phyloP scores from a whole-genome alignment of 2,329 filamentous ascomycete species.

The Pyricularia pennisetigena region DNA sequence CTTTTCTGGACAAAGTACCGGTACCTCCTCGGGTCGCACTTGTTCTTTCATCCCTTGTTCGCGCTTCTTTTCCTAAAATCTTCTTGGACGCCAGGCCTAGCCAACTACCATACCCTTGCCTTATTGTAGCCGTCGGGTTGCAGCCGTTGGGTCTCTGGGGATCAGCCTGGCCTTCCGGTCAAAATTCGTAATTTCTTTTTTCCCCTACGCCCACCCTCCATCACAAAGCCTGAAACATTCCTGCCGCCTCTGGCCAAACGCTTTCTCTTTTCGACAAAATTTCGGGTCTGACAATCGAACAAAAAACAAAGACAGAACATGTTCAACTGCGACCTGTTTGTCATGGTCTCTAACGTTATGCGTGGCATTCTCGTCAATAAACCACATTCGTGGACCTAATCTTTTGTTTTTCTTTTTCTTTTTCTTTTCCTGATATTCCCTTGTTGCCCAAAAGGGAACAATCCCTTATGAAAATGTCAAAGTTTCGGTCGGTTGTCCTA shows the following conservation, averaged over 20 bases:
- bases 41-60: constrained; percentile 2
- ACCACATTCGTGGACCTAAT: too few relatives aligned
- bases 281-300: background rate
- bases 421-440: background rate
- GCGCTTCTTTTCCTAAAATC: background rate
- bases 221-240: constrained; percentile 3
- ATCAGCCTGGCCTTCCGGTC: background rate
- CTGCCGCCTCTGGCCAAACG: background rate
- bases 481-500: background rate
- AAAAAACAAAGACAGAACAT: background rate
- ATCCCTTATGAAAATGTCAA: background rate
- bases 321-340: background rate
- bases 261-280: background rate
- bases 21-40: constrained; percentile 5
- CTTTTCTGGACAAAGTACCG: constrained; percentile 6
- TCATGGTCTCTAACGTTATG: background rate
- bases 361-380: background rate
- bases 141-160: background rate
- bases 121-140: background rate
- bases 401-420: background rate
- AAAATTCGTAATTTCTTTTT: constrained; percentile 3
- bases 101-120: background rate
- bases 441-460: background rate
- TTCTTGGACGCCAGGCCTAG: background rate
- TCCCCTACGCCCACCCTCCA: background rate